Percentiles rank a stretch among this genome's conserved stretches.
Evolutionary conservation across 495 filamentous ascomycete genomes (phyloP).

Genomic region (Tuber brumale): DNA sequence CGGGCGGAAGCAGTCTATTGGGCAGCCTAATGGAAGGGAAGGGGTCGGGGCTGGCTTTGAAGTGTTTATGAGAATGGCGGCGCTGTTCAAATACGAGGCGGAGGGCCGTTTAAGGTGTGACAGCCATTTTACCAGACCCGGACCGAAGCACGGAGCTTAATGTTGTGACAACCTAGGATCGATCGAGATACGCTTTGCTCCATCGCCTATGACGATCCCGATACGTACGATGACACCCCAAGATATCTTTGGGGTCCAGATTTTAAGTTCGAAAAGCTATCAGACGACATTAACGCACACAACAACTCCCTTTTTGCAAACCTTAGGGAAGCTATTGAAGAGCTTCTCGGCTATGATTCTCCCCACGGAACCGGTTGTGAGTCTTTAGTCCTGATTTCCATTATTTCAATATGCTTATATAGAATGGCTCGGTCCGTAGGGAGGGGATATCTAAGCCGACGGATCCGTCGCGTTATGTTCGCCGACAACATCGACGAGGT

Average conservation of each 20-base stretch:
- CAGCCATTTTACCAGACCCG: background rate
- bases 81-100: conserved; percentile 41
- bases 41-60: conserved; percentile 39
- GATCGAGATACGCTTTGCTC: background rate
- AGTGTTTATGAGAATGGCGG: conserved; percentile 42
- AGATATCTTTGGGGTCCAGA: conserved; percentile 36
- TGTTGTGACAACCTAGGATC: background rate
- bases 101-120: background rate
- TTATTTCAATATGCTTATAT: background rate
- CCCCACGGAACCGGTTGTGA: background rate
- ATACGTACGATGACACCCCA: conserved; percentile 42
- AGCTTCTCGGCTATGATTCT: conserved; percentile 15
- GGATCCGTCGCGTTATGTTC: conserved; percentile 34
- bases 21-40: conserved; percentile 29
- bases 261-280: conserved; percentile 15
- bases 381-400: background rate
- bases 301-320: conserved; percentile 31
- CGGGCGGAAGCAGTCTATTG: conserved; percentile 13
- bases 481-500: conserved; percentile 29
- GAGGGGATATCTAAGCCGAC: conserved; percentile 34
- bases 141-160: background rate
- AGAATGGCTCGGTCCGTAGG: conserved; percentile 1
- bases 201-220: background rate
- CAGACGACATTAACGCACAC: conserved; percentile 8
- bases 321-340: conserved; percentile 23